phyloP scores from a whole-genome alignment of 2,329 filamentous ascomycete genomes.

The Conoideocrella luteorostrata region DNA sequence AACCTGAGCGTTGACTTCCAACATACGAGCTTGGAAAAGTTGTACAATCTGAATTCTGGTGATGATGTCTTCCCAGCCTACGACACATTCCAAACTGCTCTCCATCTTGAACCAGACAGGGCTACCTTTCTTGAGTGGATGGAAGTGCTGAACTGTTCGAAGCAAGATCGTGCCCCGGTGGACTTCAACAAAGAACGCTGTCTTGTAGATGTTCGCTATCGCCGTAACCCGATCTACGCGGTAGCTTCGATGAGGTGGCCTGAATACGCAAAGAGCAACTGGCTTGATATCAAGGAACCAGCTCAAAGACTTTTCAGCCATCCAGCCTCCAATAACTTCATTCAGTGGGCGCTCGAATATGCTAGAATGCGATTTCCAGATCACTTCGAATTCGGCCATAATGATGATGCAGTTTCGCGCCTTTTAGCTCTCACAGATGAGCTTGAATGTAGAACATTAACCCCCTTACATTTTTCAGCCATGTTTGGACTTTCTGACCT shows the following conservation, averaged over 20 bases:
- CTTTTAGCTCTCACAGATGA: slow-evolving; percentile 23
- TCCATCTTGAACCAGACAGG: background rate
- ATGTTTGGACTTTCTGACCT: slow-evolving; percentile 24
- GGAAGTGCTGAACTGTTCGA: slow-evolving; percentile 14
- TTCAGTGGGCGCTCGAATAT: slow-evolving; percentile 31
- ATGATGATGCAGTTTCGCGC: slow-evolving; percentile 11
- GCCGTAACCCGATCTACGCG: slow-evolving; percentile 12
- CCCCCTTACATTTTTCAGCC: slow-evolving; percentile 28
- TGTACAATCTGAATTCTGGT: background rate
- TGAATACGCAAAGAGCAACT: slow-evolving; percentile 18
- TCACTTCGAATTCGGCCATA: slow-evolving; percentile 11
- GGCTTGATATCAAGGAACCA: slow-evolving; percentile 19
- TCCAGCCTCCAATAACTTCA: slow-evolving; percentile 22
- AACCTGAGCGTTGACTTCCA: background rate
- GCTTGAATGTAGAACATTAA: slow-evolving; percentile 20
- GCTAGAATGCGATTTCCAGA: slow-evolving; percentile 22
- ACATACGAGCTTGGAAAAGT: background rate
- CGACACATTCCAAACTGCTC: no score
- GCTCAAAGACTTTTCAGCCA: slow-evolving; percentile 23
- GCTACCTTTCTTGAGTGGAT: background rate
- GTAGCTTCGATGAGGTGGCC: slow-evolving; percentile 23
- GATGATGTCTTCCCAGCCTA: no score
- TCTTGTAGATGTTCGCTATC: slow-evolving; percentile 15
- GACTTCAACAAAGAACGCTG: slow-evolving; percentile 20
- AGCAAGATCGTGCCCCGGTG: slow-evolving; percentile 20